phyloP scores from a whole-genome alignment of 805 yeast species.

The Saccharomycopsis schoenii region DNA sequence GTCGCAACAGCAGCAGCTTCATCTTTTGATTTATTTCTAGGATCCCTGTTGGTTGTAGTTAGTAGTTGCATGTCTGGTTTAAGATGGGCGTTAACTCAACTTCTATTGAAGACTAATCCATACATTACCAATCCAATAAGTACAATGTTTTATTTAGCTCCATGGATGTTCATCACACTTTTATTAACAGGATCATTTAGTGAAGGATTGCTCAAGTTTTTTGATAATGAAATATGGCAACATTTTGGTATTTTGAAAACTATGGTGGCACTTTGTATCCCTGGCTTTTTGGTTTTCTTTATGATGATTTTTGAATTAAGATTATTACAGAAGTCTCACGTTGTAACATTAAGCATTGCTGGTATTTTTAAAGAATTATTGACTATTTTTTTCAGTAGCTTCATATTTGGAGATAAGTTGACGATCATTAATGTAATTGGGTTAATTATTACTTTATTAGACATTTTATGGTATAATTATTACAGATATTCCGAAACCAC shows the following conservation, averaged over 20 bases:
- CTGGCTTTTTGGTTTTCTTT: constrained; percentile 80
- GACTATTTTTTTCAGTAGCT: constrained; percentile 59
- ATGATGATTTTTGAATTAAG: constrained; percentile 87
- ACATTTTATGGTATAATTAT: constrained; percentile 77
- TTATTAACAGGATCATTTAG: constrained; percentile 51
- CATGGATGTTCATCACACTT: constrained; percentile 64
- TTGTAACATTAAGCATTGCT: constrained; percentile 77
- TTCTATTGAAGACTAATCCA: constrained; percentile 53
- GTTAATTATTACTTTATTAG: constrained; percentile 59
- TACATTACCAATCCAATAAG: constrained; percentile 66
- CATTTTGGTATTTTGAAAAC: constrained; percentile 49
- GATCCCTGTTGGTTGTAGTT: constrained; percentile 62
- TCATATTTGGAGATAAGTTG: constrained; percentile 67
- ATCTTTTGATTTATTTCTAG: constrained; percentile 29
- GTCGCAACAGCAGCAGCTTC: background rate
- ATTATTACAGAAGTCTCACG: constrained; percentile 70
- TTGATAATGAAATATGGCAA: constrained; percentile 51
- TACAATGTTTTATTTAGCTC: constrained; percentile 77
- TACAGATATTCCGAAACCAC: constrained; percentile 36
- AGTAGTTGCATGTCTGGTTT: constrained; percentile 82
- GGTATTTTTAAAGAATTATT: constrained; percentile 90
- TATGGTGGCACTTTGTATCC: constrained; percentile 51
- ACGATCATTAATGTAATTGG: constrained; percentile 65
- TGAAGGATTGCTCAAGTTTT: constrained; percentile 46
- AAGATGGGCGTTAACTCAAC: constrained; percentile 91